phyloP scores from a whole-genome alignment of 2,329 filamentous ascomycete species.

The Cytospora mali region DNA sequence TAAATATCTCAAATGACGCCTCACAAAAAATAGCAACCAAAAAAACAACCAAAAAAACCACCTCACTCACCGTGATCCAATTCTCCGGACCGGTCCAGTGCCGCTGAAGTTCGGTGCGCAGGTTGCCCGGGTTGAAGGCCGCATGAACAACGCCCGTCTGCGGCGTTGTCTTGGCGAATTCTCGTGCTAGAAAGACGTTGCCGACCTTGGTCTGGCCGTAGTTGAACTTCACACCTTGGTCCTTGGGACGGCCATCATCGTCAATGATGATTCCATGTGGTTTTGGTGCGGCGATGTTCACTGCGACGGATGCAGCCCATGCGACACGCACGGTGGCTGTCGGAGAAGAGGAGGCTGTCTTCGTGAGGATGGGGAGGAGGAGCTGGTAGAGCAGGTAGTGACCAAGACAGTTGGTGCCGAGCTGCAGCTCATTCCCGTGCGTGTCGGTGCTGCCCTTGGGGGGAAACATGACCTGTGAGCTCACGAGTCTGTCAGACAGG shows the following conservation, averaged over 20 bases:
- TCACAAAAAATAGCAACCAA: no score
- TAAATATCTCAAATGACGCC: neutral
- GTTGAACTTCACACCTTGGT: constrained; percentile 25
- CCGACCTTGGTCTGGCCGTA: constrained; percentile 32
- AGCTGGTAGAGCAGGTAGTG: constrained; percentile 11
- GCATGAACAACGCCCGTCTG: constrained; percentile 31
- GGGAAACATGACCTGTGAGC: constrained; percentile 20
- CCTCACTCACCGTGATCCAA: constrained; percentile 10
- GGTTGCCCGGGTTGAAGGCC: constrained; percentile 33
- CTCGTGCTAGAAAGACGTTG: constrained; percentile 30
- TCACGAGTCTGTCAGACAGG: no score
- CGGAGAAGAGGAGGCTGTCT: constrained; percentile 1
- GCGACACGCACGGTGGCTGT: constrained; percentile 9
- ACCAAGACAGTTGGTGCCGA: constrained; percentile 16
- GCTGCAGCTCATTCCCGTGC: constrained; percentile 10
- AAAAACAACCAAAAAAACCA: no score
- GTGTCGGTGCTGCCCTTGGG: constrained; percentile 2
- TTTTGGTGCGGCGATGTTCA: constrained; percentile 16
- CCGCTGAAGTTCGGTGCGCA: constrained; percentile 27
- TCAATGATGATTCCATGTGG: constrained; percentile 29
- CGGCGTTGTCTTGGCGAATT: constrained; percentile 28
- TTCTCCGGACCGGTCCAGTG: neutral
- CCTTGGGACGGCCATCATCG: constrained; percentile 25
- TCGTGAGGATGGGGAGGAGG: constrained; percentile 10
- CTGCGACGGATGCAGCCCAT: constrained; percentile 16